A percentile compares a stretch with the other conserved stretches of the same genome.
Conservation (phyloP, 352 stramenopile species). For the Peronospora farinosa region DNA sequence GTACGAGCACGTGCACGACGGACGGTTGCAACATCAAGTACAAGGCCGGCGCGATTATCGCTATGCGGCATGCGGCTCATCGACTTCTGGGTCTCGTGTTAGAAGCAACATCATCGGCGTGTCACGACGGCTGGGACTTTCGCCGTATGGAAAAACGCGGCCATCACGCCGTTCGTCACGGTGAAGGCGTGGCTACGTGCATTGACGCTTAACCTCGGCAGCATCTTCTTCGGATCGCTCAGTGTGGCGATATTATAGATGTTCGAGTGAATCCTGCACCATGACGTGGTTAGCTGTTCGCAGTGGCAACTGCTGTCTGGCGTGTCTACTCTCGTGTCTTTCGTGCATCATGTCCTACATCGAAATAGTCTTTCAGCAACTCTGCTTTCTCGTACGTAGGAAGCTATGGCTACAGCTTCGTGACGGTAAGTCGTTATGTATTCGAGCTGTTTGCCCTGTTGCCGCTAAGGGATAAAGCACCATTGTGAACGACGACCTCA, state of each 20-base stretch:
- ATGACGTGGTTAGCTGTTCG: slow-evolving; percentile 53
- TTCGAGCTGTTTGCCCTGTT: slow-evolving; percentile 84
- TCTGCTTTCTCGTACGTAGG: slow-evolving; percentile 86
- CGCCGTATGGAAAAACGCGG: slow-evolving; percentile 84
- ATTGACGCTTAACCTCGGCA: slow-evolving; percentile 84
- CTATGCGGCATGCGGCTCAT: slow-evolving; percentile 87
- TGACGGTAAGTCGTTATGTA: slow-evolving; percentile 65
- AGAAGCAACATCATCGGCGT: slow-evolving; percentile 86
- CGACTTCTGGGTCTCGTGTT: slow-evolving; percentile 90
- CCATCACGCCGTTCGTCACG: slow-evolving; percentile 65
- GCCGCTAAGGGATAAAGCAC: slow-evolving; percentile 71
- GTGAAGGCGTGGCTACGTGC: too few relatives aligned
- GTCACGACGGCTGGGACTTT: slow-evolving; percentile 87
- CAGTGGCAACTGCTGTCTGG: slow-evolving; percentile 70
- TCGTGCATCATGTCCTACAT: slow-evolving; percentile 78
- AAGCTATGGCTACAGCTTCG: slow-evolving; percentile 82
- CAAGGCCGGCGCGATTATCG: slow-evolving; percentile 40
- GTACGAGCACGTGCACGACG: slow-evolving; percentile 38
- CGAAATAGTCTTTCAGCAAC: slow-evolving; percentile 87
- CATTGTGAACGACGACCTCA: slow-evolving; percentile 87
- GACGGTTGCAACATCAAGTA: slow-evolving; percentile 46
- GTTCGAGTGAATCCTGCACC: slow-evolving; percentile 56
- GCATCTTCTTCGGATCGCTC: slow-evolving; percentile 89
- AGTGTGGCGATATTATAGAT: slow-evolving; percentile 87
- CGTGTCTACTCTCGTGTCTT: slow-evolving; percentile 59